These are phyloP conservation scores for Boletus hoseneyae DNA, from an alignment of 1,284 basidiomycete species.

Conservation along the genomic window DNA sequence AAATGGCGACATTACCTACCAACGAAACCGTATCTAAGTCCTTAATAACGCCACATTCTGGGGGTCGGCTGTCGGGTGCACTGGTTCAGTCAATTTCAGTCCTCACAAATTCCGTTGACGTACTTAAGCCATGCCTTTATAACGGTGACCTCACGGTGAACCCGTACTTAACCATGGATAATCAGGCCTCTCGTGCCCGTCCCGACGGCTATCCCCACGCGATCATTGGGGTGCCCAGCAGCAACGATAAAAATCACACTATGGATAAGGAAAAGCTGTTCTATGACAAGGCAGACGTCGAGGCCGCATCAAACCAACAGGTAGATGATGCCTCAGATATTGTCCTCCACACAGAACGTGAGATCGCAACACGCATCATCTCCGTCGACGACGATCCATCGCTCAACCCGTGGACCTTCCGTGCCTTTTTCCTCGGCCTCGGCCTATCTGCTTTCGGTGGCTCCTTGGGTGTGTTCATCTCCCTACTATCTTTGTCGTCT, in stretches of 20 bases:
- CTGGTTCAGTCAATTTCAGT: too few species aligned
- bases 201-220: background rate
- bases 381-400: constrained; percentile 53
- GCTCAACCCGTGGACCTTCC: constrained; percentile 56
- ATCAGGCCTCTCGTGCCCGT: background rate
- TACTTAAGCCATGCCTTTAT: too few species aligned
- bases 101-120: too few species aligned
- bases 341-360: constrained; percentile 43
- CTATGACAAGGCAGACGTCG: constrained; percentile 32
- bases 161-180: background rate
- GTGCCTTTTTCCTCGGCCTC: constrained; percentile 56
- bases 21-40: too few species aligned
- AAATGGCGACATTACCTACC: too few species aligned
- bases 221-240: background rate
- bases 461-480: constrained; percentile 35
- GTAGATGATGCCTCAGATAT: constrained; percentile 19
- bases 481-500: background rate
- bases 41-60: too few species aligned
- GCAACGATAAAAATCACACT: constrained; percentile 8
- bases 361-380: constrained; percentile 52
- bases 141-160: too few species aligned
- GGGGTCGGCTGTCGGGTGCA: too few species aligned
- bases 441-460: constrained; percentile 61
- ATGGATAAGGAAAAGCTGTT: constrained; percentile 9
- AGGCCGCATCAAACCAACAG: constrained; percentile 24